A percentile compares a stretch with the other conserved stretches of the same genome.
phyloP scores from a whole-genome alignment of 225 moss, liverwort and hornwort genomes.

The Bryoerythrophyllum caledonicum region DNA sequence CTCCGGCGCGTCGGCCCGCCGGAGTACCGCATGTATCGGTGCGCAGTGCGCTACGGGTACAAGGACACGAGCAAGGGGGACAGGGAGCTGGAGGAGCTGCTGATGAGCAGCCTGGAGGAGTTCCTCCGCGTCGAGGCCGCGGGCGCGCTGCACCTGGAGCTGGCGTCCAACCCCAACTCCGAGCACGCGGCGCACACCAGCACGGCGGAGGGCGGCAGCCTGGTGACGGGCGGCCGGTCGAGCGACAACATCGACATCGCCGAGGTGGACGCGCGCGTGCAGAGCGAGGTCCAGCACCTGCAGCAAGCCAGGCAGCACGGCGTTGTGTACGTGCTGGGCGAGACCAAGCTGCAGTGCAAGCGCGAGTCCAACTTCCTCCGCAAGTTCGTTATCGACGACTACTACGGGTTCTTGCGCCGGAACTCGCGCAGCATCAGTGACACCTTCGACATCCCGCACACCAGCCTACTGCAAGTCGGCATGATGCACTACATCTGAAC shows the following conservation, averaged over 20 bases:
- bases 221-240: slow-evolving; percentile 25
- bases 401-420: slow-evolving; percentile 56
- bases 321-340: slow-evolving; percentile 70
- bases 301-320: slow-evolving; percentile 49
- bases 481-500: slow-evolving; percentile 79
- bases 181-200: not conserved
- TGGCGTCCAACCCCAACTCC: not conserved
- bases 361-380: slow-evolving; percentile 48
- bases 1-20: slow-evolving; percentile 78
- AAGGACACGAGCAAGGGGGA: slow-evolving; percentile 41
- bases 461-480: slow-evolving; percentile 70
- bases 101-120: slow-evolving; percentile 30
- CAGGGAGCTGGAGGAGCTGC: slow-evolving; percentile 41
- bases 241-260: not conserved
- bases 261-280: slow-evolving; percentile 27
- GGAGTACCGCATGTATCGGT: slow-evolving; percentile 70
- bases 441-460: slow-evolving; percentile 53
- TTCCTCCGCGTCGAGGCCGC: slow-evolving; percentile 54
- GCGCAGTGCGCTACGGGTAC: slow-evolving; percentile 87
- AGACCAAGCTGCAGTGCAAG: slow-evolving; percentile 50
- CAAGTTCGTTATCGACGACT: slow-evolving; percentile 57
- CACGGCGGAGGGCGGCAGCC: slow-evolving; percentile 22
- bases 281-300: slow-evolving; percentile 45
- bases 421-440: slow-evolving; percentile 54
- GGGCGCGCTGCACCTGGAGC: slow-evolving; percentile 7